Evolutionary conservation across 164 flowering plant genomes (phyloP), one percentile per base, ranked within the genome.

Genomic region (Chloranthus sessilifolius): DNA sequence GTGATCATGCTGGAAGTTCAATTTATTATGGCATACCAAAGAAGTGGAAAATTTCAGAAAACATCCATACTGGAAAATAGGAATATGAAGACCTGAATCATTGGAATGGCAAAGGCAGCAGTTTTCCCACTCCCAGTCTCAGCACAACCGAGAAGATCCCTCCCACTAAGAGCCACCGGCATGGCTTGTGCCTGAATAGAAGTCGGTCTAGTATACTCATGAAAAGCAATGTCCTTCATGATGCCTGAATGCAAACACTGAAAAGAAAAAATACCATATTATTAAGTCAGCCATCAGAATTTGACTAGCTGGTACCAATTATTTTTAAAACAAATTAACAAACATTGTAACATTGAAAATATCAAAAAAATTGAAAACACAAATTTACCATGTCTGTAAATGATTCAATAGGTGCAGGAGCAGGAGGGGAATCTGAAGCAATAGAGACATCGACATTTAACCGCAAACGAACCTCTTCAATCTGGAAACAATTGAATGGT

Each of bases 51-150:
- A n/a, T 4, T 10, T 21, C 28, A 39, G 6, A 27, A 38, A 33
- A 36, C 26, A 46, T n/a, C 16, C 16, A 19, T 6, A 15, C 33
- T 16, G 1, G 51, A n/a, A 39, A 7, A n/a, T 12, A 45, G 4
- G 22, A 52, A 5, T 6, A 22, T 33, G 20, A 9, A 31, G 1
- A 77, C 85, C 81, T 79, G 80, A 59, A 80, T 78, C 82, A 81
- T 78, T 11, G 88, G 83, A 50, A 81, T 70, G 9, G 74, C 3
- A 40, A 78, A 81, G 16, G 88, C 84, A 66, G 88, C 88, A 27
- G 88, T 82, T 65, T 82, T 82, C 3, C 88, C 88, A 53, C 77
- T 70, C 19, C 88, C 88, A 50, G 88, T 81, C 64, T 79, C 79
- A 28, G 88, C 88, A 62, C 80, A 73, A 47, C 79, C 88, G 55